Evolutionary conservation across 768 basidiomycete species (phyloP), one percentile per base, ranked within the genome.

Genomic region (Trametes punicea): DNA sequence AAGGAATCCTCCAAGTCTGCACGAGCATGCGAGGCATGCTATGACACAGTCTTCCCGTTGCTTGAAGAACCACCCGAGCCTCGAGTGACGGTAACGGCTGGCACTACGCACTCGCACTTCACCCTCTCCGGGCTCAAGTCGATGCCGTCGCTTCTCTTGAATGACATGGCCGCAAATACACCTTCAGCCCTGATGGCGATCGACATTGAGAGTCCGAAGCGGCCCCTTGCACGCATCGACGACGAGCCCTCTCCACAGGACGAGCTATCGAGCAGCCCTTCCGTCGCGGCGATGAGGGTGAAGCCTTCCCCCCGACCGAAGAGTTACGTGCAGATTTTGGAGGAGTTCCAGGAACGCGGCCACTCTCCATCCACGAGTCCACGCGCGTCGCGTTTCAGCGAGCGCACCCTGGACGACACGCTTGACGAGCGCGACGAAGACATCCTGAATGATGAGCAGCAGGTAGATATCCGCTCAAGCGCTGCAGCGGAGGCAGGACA

Each of bases 11-110:
- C 67, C 74, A 82, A 87, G 65, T 76, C 88, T 34, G 87, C 90
- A 1, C 80, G 93, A 3, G 86, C 92, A 6, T 96, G 93, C 68
- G 85, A 90, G 52, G 80, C 86, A 1, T 96, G 93, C 70, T 96
- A 87, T 64, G 88, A 91, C 59, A 81, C 86, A 11, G 87, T 94
- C 16, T 96, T 96, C 62, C 91, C 91, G 0, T 53, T 88, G 2
- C 64, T 87, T 41, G 62, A 65, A 54, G 46, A 51, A n/a, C 40
- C 54, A 0, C 11, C 56, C 3, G 46, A 54, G 4, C 26, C 42
- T 2, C 36, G 26, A 0, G 38, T 56, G 23, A 33, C 47, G 7
- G 49, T 57, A 31, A 39, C 60, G 3, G 55, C 60, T 6, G 64
- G 62, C 6, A 65, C 67, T 10, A 63, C 61, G 13, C 63, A 64